Conservation (phyloP, 352 stramenopile species). For the Phytophthora crassamura region DNA sequence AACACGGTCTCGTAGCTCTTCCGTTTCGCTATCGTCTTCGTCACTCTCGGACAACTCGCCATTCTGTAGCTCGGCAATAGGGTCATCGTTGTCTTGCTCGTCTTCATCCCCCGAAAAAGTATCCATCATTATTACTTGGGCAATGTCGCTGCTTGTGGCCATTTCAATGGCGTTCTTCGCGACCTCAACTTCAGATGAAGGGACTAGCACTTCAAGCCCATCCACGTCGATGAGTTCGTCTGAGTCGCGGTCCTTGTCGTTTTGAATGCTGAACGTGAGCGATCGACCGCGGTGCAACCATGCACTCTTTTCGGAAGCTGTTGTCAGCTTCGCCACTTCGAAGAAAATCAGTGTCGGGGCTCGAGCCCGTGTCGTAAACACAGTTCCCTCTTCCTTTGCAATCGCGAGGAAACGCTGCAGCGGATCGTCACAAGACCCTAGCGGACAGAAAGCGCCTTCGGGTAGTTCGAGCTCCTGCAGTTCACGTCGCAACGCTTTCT, state of each 20-base stretch:
- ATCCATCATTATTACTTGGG: conserved; percentile 66
- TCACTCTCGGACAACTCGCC: conserved; percentile 26
- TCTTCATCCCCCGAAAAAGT: conserved; percentile 54
- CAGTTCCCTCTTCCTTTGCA: conserved; percentile 70
- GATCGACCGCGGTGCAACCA: conserved; percentile 64
- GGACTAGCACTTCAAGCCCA: conserved; percentile 21
- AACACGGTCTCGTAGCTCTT: conserved; percentile 65
- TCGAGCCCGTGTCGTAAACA: conserved; percentile 89
- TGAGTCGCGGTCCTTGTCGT: conserved; percentile 28
- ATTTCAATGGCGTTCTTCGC: conserved; percentile 76
- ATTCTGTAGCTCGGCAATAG: conserved; percentile 34
- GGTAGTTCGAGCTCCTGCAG: conserved; percentile 65
- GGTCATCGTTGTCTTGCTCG: conserved; percentile 31
- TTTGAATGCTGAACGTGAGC: conserved; percentile 46
- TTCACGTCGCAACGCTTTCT: conserved; percentile 62
- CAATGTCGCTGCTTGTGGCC: conserved; percentile 77
- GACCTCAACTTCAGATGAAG: conserved; percentile 16
- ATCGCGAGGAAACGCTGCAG: conserved; percentile 74
- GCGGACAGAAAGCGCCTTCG: conserved; percentile 68
- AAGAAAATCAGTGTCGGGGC: conserved; percentile 87
- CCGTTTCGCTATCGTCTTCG: conserved; percentile 42
- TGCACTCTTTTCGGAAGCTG: conserved; percentile 45
- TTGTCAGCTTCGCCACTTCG: conserved; percentile 70
- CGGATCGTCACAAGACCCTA: conserved; percentile 70
- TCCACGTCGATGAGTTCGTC: conserved; percentile 28